These are phyloP conservation scores for Pistacia integerrima DNA, from an alignment of 345 rosid genomes.

Conservation along the genomic window DNA sequence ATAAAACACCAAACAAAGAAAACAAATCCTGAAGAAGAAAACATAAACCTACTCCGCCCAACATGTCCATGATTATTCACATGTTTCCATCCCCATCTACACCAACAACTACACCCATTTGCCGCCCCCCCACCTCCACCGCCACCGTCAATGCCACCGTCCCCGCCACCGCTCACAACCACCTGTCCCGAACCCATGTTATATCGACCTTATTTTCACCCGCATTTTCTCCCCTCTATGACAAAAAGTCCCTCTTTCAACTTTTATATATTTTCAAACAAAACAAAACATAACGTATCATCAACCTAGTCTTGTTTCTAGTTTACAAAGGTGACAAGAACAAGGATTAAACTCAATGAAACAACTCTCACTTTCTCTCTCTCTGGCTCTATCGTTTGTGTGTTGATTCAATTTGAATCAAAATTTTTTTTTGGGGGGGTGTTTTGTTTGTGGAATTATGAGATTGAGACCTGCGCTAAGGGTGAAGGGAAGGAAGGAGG, in stretches of 20 bases:
- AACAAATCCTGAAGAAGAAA: constrained; percentile 44
- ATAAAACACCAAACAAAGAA: constrained; percentile 60
- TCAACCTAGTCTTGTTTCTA: too few relatives aligned
- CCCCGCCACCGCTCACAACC: not conserved
- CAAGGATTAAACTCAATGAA: too few relatives aligned
- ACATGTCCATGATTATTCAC: constrained; percentile 4
- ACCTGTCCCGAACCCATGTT: constrained; percentile 15
- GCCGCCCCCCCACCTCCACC: not conserved
- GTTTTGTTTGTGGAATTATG: not conserved
- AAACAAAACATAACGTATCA: too few relatives aligned
- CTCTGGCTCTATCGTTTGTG: not conserved
- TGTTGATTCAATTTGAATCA: not conserved
- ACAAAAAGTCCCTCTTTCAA: too few relatives aligned
- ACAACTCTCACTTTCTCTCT: not conserved
- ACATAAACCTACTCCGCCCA: constrained; percentile 31
- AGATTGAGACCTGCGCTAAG: not conserved
- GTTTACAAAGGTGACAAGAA: not conserved
- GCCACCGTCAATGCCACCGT: not conserved
- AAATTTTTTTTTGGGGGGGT: too few relatives aligned
- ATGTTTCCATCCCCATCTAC: constrained; percentile 15
- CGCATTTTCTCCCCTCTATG: not conserved
- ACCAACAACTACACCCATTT: constrained; percentile 11
- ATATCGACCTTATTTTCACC: not conserved
- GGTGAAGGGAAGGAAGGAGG: not conserved
- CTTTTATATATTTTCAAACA: too few relatives aligned